Percentiles rank a stretch among this genome's conserved stretches.
These are phyloP conservation scores for Selenicereus undatus DNA, from an alignment of 148 eudicot genomes.

Conservation along the genomic window DNA sequence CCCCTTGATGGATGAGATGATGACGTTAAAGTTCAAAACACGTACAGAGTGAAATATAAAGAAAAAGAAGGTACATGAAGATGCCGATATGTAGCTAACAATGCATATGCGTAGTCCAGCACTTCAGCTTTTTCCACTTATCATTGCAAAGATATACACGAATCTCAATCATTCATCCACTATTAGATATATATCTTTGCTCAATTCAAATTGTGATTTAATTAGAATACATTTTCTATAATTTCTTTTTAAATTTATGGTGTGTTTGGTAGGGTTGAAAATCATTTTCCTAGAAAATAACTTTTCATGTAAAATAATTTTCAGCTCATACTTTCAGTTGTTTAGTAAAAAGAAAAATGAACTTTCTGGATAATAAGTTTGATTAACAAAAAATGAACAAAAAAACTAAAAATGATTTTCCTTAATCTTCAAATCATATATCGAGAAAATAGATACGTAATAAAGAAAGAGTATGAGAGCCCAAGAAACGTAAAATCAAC, in stretches of 20 bases:
- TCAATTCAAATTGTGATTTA: background rate
- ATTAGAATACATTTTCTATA: background rate
- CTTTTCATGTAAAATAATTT: too few relatives aligned
- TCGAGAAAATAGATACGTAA: too few relatives aligned
- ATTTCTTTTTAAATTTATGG: background rate
- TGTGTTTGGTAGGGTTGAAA: too few relatives aligned
- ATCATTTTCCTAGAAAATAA: too few relatives aligned
- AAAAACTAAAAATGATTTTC: too few relatives aligned
- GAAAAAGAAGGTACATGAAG: conserved; percentile 26
- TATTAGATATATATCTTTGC: background rate
- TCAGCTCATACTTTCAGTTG: too few relatives aligned
- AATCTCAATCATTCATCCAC: conserved; percentile 27
- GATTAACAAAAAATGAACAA: too few relatives aligned
- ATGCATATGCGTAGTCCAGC: background rate
- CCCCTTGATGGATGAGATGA: conserved; percentile 13
- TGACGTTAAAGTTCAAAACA: conserved; percentile 7
- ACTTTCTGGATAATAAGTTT: too few relatives aligned
- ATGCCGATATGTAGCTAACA: background rate
- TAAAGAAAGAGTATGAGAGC: too few relatives aligned
- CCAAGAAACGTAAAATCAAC: too few relatives aligned
- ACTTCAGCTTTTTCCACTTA: conserved; percentile 16
- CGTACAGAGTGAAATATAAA: background rate
- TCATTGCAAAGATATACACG: conserved; percentile 34
- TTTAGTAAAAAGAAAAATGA: too few relatives aligned
- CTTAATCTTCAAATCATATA: too few relatives aligned